Evolutionary conservation across 106 monocot species (phyloP).

Genomic region (Acorus calamus): DNA sequence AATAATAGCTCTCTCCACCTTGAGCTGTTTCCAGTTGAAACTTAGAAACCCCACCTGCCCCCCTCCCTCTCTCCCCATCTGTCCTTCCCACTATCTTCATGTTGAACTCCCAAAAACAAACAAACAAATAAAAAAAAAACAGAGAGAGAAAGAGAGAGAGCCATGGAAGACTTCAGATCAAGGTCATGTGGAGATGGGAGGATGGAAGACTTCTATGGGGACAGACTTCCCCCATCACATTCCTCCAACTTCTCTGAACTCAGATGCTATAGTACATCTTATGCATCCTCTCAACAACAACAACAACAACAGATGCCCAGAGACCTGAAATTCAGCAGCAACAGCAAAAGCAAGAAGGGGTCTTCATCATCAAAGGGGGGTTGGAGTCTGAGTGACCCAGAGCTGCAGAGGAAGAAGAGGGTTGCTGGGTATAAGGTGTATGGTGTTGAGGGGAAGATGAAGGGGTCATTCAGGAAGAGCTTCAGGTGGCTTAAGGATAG

Average conservation of each 20-base stretch:
- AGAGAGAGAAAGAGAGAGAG: too few species aligned
- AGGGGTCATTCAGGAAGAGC: conserved; percentile 52
- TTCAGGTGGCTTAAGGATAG: conserved; percentile 70
- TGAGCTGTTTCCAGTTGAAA: too few species aligned
- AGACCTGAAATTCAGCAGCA: neutral
- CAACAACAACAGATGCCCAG: neutral
- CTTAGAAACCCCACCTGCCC: too few species aligned
- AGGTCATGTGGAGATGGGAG: conserved; percentile 32
- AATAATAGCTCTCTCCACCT: too few species aligned
- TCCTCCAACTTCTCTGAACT: conserved; percentile 7
- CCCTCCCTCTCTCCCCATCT: too few species aligned
- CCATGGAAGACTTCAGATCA: conserved; percentile 41
- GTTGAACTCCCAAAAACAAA: too few species aligned
- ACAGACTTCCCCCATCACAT: neutral
- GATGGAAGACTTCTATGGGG: conserved; percentile 39
- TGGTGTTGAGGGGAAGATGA: conserved; percentile 56
- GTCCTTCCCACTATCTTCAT: too few species aligned
- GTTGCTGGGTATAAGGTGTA: conserved; percentile 70
- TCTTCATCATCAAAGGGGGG: conserved; percentile 16
- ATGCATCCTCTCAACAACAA: conserved; percentile 7
- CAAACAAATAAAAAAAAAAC: too few species aligned
- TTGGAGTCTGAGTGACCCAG: conserved; percentile 46
- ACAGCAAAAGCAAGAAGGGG: conserved; percentile 23
- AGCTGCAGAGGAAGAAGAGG: conserved; percentile 71
- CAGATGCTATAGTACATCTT: conserved; percentile 39